phyloP scores from a whole-genome alignment of 441 rosid species.

The Erodium texanum region DNA sequence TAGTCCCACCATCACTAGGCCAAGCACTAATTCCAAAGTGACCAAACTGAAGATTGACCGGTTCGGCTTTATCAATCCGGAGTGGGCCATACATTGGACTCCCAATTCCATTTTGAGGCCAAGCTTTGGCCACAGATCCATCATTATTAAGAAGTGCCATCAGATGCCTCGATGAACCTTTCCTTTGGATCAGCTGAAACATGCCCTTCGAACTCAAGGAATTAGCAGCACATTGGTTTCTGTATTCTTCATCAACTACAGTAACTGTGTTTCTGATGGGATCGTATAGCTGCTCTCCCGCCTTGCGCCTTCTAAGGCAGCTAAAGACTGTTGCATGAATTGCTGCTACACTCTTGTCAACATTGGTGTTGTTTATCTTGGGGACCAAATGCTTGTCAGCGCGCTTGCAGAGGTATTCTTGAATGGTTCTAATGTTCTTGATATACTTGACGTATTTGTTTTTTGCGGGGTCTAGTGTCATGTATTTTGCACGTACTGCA shows the following conservation, averaged over 20 bases:
- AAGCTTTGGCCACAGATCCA: slow-evolving; percentile 87
- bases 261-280: slow-evolving; percentile 60
- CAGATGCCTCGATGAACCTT: slow-evolving; percentile 85
- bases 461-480: slow-evolving; percentile 90
- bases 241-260: slow-evolving; percentile 75
- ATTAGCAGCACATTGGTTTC: slow-evolving; percentile 83
- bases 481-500: slow-evolving; percentile 95
- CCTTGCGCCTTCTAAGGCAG: slow-evolving; percentile 76
- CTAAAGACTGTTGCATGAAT: slow-evolving; percentile 95
- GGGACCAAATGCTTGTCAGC: slow-evolving; percentile 97
- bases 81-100: slow-evolving; percentile 74
- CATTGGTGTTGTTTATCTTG: slow-evolving; percentile 91
- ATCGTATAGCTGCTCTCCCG: slow-evolving; percentile 77
- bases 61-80: slow-evolving; percentile 71
- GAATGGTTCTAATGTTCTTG: slow-evolving; percentile 82
- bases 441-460: slow-evolving; percentile 93
- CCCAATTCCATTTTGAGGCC: slow-evolving; percentile 65
- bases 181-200: slow-evolving; percentile 89
- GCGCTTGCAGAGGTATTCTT: slow-evolving; percentile 77
- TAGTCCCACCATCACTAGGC: slow-evolving; percentile 93
- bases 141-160: slow-evolving; percentile 94
- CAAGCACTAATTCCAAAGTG: slow-evolving; percentile 94
- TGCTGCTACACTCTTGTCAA: slow-evolving; percentile 88
- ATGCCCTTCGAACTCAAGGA: slow-evolving; percentile 90
- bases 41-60: slow-evolving; percentile 90